Conservation (phyloP, 2,329 filamentous ascomycete genomes). For the Sphaerulina musiva region DNA sequence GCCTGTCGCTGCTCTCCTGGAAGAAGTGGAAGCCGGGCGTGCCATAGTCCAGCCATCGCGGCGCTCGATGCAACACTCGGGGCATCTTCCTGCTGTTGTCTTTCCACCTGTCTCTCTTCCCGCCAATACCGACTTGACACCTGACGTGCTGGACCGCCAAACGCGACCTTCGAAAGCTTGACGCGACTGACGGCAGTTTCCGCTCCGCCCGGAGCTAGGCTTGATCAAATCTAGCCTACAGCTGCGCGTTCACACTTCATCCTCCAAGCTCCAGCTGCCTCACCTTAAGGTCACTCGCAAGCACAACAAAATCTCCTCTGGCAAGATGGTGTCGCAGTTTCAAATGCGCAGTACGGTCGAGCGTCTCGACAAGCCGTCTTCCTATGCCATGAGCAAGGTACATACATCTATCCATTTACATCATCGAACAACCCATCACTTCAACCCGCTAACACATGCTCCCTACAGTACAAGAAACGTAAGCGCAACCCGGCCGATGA, state of each 20-base stretch:
- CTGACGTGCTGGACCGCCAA: neutral
- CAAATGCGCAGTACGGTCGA: conserved; percentile 68
- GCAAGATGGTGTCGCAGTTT: conserved; percentile 41
- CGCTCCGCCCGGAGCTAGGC: too few relatives aligned
- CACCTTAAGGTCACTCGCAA: neutral
- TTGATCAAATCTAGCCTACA: neutral
- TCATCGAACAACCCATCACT: conserved; percentile 1
- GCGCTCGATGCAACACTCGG: conserved; percentile 76
- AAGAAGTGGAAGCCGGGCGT: conserved; percentile 76
- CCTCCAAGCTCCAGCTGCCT: neutral
- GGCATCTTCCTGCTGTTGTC: conserved; percentile 55
- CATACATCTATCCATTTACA: conserved; percentile 22
- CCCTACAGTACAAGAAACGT: conserved; percentile 61
- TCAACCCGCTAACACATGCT: neutral
- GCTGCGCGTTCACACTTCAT: neutral
- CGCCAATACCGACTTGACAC: neutral
- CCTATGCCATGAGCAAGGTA: conserved; percentile 83
- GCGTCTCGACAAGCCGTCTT: conserved; percentile 85
- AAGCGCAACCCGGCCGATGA: conserved; percentile 56
- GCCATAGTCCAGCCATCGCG: conserved; percentile 75
- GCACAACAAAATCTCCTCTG: neutral
- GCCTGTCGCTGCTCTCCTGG: conserved; percentile 29
- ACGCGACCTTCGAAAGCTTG: too few relatives aligned
- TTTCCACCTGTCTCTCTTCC: neutral
- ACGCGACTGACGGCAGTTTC: too few relatives aligned